Conservation (phyloP, 2,329 filamentous ascomycete species). For the Ophiocordyceps robertsii region DNA sequence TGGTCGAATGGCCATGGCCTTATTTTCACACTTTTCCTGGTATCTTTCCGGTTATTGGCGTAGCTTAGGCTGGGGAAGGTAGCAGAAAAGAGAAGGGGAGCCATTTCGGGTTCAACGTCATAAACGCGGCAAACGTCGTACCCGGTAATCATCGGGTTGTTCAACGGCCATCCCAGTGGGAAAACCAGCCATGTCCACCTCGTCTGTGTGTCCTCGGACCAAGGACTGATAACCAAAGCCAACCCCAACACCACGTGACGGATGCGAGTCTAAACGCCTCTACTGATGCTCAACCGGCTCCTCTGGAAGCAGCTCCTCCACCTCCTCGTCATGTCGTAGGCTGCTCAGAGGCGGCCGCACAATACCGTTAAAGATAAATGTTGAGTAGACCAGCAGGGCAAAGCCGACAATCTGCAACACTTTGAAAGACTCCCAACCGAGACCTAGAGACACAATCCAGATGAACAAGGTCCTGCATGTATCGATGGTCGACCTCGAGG, state of each 20-base stretch:
- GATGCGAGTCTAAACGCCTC: not conserved
- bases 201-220: not conserved
- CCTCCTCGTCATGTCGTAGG: slow-evolving; percentile 40
- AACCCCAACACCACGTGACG: not conserved
- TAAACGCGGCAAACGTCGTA: too few species aligned
- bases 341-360: slow-evolving; percentile 67
- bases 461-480: slow-evolving; percentile 97
- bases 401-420: slow-evolving; percentile 91
- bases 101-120: too few species aligned
- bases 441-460: slow-evolving; percentile 84
- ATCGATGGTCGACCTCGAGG: slow-evolving; percentile 89
- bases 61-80: too few species aligned
- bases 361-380: slow-evolving; percentile 91
- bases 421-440: slow-evolving; percentile 97
- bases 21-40: too few species aligned
- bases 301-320: slow-evolving; percentile 61
- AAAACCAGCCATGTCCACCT: too few species aligned
- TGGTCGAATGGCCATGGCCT: too few species aligned
- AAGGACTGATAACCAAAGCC: not conserved
- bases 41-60: too few species aligned
- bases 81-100: too few species aligned
- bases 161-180: too few species aligned
- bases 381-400: slow-evolving; percentile 82
- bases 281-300: slow-evolving; percentile 64
- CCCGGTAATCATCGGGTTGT: too few species aligned